These are phyloP conservation scores for Phialophora chinensis DNA, from an alignment of 2,329 filamentous ascomycete species.

Conservation along the genomic window DNA sequence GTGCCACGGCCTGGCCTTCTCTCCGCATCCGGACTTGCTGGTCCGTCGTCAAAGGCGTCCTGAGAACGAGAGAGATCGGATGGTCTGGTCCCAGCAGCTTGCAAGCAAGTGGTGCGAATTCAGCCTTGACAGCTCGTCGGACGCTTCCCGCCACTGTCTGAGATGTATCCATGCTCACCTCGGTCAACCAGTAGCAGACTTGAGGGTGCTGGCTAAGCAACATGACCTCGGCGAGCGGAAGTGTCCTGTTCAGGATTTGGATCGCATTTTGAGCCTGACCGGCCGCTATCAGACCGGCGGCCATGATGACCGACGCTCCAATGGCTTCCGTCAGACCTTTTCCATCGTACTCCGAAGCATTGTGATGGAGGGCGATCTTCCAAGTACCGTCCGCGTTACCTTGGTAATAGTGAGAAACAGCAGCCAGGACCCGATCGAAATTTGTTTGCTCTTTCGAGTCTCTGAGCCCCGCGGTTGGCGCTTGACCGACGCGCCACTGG, in stretches of 20 bases:
- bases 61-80: constrained; percentile 21
- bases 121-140: constrained; percentile 1
- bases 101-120: constrained; percentile 5
- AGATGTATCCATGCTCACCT: constrained; percentile 22
- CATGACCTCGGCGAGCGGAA: constrained; percentile 9
- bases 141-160: constrained; percentile 13
- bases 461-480: constrained; percentile 13
- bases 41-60: constrained; percentile 16
- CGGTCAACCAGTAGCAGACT: constrained; percentile 17
- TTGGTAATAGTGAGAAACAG: constrained; percentile 12
- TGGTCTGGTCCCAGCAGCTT: constrained; percentile 15
- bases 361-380: constrained; percentile 15
- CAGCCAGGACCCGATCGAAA: constrained; percentile 15
- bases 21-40: constrained; percentile 13
- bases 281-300: constrained; percentile 16
- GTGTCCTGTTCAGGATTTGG: constrained; percentile 7
- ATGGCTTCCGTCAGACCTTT: constrained; percentile 12
- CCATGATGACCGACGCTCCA: constrained; percentile 7
- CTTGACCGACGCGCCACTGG: constrained; percentile 24
- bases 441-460: constrained; percentile 11
- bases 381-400: constrained; percentile 20
- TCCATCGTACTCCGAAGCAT: constrained; percentile 11
- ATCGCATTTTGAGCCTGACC: constrained; percentile 13
- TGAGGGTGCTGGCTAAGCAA: constrained; percentile 22
- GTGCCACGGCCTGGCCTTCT: constrained; percentile 15